Base-by-base conservation (phyloP, 805 yeast genomes). In the Pichia californica region DNA sequence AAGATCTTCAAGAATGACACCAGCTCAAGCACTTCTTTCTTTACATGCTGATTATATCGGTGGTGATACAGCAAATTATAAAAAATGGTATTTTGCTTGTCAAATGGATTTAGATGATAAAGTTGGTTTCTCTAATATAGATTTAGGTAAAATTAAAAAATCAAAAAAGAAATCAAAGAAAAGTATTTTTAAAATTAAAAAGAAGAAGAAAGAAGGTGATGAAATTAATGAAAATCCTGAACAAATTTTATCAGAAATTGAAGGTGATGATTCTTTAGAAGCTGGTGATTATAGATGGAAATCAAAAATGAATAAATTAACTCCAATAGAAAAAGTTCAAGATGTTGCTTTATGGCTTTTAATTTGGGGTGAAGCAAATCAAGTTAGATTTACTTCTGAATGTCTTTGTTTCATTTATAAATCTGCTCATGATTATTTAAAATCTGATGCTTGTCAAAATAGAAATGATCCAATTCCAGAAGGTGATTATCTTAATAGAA, bases 341-440 rank as follows among this genome's bases (percentile, higher is more conserved):
- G 88, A 84, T 52, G 67, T 85, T 54, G 81, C 89, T 13, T 68
- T 85, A 49, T 85, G 83, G 67, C 69, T 85, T 48, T 70, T 85
- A 56, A 66, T 83, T 54, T 85, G 94, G 94, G 94, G 94, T 71
- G 94, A 85, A 69, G 89, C 93, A 29, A 85, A 85, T 67, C 93
- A 85, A 71, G 95, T 91, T 46, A 84, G 99, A 68, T 93, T 93
- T 70, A 83, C 93, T 44, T 76, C 83, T 7, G 97, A 88, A 73
- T 76, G 84, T 69, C 70, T 93, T 50, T 87, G 96, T 76, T 93
- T 85, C 76, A 81, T 93, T 59, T 94, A 81, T 77, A 91, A 94
- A 73, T 86, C 95, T 65, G 96, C 97, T 46, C 75, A 76, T 52
- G 99, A 93, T 67, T 89, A 93, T 68, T 73, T 88, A 62, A 69